Evolutionary conservation across 495 filamentous ascomycete species (phyloP).

Genomic region (Penicillium ucsense): DNA sequence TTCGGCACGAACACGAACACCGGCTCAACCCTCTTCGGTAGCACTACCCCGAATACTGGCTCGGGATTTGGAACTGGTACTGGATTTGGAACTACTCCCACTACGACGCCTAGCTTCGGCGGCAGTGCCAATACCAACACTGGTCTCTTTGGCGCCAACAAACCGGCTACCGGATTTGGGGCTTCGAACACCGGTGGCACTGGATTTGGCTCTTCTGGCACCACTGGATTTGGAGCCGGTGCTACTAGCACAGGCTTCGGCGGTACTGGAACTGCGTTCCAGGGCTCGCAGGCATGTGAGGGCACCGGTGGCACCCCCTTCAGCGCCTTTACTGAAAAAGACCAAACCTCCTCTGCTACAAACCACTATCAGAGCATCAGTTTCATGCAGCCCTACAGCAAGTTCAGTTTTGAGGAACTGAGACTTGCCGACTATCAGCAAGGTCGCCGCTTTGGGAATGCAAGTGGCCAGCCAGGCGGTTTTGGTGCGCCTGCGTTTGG

Average conservation of each 20-base stretch:
- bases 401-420: constrained; percentile 85
- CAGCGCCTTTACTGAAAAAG: constrained; percentile 71
- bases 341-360: constrained; percentile 44
- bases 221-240: constrained; percentile 18
- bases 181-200: constrained; percentile 30
- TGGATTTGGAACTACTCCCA: constrained; percentile 14
- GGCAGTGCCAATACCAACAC: constrained; percentile 36
- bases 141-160: constrained; percentile 40
- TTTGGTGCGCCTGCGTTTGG: constrained; percentile 56
- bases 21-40: background rate
- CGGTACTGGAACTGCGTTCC: constrained; percentile 38
- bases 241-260: constrained; percentile 33
- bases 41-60: background rate
- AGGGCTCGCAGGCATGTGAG: constrained; percentile 35
- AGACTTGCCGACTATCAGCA: constrained; percentile 81
- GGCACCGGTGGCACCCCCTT: constrained; percentile 73
- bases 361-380: constrained; percentile 81
- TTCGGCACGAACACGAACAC: constrained; percentile 36
- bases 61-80: background rate
- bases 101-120: constrained; percentile 37
- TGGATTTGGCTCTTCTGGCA: constrained; percentile 20
- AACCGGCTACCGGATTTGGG: constrained; percentile 15
- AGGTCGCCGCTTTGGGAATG: constrained; percentile 72
- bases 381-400: constrained; percentile 77
- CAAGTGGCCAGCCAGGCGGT: constrained; percentile 68